Evolutionary conservation across 495 filamentous ascomycete species (phyloP), one percentile per base, ranked within the genome.

Genomic region (Rhizodiscina lignyota): DNA sequence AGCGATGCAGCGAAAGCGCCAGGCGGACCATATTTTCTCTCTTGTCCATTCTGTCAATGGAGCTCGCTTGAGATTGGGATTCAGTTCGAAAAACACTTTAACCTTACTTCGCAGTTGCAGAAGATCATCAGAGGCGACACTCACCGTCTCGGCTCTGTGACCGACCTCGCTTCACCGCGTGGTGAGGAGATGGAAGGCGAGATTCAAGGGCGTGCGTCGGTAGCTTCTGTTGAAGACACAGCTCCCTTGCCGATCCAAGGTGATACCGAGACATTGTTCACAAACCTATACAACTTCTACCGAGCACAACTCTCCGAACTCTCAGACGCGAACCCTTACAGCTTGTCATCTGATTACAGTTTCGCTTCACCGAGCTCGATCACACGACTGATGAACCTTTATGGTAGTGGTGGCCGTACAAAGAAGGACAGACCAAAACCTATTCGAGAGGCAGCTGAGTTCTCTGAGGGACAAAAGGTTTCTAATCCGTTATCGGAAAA

Each of bases 31-130:
- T 96, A 74, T 61, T 73, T 87, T 21, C 62, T 97, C 34, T 66
- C 69, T 4, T 97, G 89, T 56, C 67, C 70, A 20, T 93, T 89
- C 58, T 97, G 89, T 62, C 66, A 75, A 49, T 97, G 89, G 89
- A 83, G 69, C 45, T 81, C 83, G 4, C 66, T 77, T 13, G 87
- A 96, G 44, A 83, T 91, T 32, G 84, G 80, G 13, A 76, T 94
- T 53, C 72, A 79, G 47, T 87, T 97, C 49, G 81, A 87, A 53
- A 92, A 83, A 45, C 70, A 78, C 2, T 83, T 76, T 33, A 74
- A 78, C 39, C 86, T 96, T 42, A 79, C 79, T 40, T 62, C 63
- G n/a, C 86, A 94, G 51, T 64, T 97, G 2, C 54, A 67, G 1
- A 70, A 68, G 50, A 54, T 72, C 5, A 62, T 58, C 22, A 73